These are phyloP conservation scores for Penicillium lagena DNA, from an alignment of 495 filamentous ascomycete genomes.

Conservation along the genomic window DNA sequence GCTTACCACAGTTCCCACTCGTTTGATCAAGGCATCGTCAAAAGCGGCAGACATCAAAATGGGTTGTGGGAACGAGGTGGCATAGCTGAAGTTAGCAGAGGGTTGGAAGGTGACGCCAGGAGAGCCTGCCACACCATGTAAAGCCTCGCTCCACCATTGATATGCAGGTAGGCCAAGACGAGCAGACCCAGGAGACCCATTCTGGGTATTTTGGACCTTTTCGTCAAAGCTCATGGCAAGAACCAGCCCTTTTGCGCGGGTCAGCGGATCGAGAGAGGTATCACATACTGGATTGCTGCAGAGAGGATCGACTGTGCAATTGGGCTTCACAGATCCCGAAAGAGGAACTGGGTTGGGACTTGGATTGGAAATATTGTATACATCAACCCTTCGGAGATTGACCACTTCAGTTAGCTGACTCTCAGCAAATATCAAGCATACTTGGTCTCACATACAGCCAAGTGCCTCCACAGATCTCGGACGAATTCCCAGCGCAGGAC, in stretches of 20 bases:
- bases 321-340: constrained; percentile 5
- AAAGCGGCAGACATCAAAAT: constrained; percentile 55
- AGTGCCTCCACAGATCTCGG: no score
- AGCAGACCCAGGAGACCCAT: constrained; percentile 46
- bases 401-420: no score
- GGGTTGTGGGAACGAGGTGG: constrained; percentile 57
- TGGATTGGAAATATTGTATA: no score
- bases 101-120: constrained; percentile 41
- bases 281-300: constrained; percentile 39
- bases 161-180: constrained; percentile 52
- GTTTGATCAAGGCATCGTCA: constrained; percentile 53
- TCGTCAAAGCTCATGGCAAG: constrained; percentile 43
- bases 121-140: constrained; percentile 48
- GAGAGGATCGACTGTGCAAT: constrained; percentile 26
- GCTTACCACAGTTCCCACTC: constrained; percentile 50
- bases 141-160: constrained; percentile 38
- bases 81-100: constrained; percentile 46
- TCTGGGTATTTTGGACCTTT: constrained; percentile 52
- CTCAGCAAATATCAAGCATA: no score
- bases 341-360: no score
- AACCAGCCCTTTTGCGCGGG: constrained; percentile 39
- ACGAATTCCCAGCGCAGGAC: no score
- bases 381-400: no score
- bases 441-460: no score
- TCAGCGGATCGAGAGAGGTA: constrained; percentile 30